Evolutionary conservation across 495 filamentous ascomycete genomes (phyloP).

Genomic region (Usnea hakonensis): DNA sequence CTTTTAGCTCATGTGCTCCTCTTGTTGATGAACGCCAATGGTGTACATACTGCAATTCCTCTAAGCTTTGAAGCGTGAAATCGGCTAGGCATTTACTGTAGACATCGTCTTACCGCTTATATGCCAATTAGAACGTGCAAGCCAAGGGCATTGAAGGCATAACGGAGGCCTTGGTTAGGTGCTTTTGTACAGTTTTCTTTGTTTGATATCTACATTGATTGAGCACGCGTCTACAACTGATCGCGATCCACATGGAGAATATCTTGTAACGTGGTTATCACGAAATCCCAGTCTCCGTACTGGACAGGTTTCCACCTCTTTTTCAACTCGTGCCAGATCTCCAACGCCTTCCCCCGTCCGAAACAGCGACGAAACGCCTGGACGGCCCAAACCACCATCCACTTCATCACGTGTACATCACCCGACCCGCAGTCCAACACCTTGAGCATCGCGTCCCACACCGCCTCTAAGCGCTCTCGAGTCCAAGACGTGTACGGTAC

Average conservation of each 20-base stretch:
- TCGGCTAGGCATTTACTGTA: background rate
- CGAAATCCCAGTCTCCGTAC: conserved; percentile 10
- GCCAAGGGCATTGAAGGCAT: background rate
- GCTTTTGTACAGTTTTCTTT: background rate
- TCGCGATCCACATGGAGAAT: background rate
- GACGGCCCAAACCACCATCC: conserved; percentile 24
- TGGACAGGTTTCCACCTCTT: conserved; percentile 17
- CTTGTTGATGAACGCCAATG: background rate
- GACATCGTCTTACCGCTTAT: background rate
- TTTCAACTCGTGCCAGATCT: conserved; percentile 24
- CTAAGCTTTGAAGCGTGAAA: background rate
- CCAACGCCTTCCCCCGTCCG: conserved; percentile 18
- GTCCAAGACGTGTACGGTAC: conserved; percentile 54
- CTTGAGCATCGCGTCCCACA: conserved; percentile 30
- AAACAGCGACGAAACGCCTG: conserved; percentile 23
- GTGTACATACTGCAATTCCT: background rate
- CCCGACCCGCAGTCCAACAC: conserved; percentile 15
- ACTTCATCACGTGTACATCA: conserved; percentile 18
- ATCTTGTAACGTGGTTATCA: conserved; percentile 9
- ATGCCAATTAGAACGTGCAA: background rate
- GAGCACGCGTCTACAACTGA: background rate
- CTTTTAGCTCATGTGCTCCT: background rate
- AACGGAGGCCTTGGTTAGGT: background rate
- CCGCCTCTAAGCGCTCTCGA: conserved; percentile 37
- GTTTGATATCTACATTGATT: background rate